Base-by-base conservation (phyloP, 768 basidiomycete genomes). In the Asterophora lycoperdoides region DNA sequence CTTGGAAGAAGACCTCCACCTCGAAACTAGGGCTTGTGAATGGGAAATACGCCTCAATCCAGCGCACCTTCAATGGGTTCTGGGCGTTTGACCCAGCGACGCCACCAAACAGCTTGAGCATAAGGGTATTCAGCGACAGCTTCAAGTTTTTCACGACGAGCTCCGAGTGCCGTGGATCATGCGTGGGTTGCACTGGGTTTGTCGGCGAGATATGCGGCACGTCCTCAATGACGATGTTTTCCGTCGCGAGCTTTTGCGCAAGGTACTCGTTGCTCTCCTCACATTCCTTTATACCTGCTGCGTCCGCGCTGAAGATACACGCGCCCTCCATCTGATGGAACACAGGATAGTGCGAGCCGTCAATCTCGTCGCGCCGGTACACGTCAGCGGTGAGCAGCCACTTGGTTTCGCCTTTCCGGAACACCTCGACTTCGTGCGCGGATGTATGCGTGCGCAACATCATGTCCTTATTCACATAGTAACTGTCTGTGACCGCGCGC, bases 241-340 rank as follows among this genome's bases (percentile, higher is more conserved):
- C 84, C 14, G 69, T 67, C 14, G 78, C 77, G 49, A 98, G 76
- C 45, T 81, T 65, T 1, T 65, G 66, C 26, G 74, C 70, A 28
- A 96, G 74, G 34, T 72, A 69, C 33, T 66, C 78, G 55, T 92
- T 97, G 59, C 93, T 82, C 54, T 80, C 79, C 43, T 81, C 73
- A 15, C 94, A 75, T 47, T 83, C 76, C 46, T 75, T 72, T 70
- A 86, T 71, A 0, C 79, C 80, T 8, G 70, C 60, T 34, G 74
- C 60, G 53, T 86, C 73, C 18, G 80, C 76, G 29, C 76, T 67
- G 64, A 93, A 91, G 47, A 97, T 83, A 28, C 83, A 72, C 10
- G 93, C 92, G 26, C 95, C 96, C 64, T 99, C 96, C 70, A 96
- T 91, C 69, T 99, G 96, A 68, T 99, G 96, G 63, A 99, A 99